A percentile compares a stretch with the other conserved stretches of the same genome.
Evolutionary conservation across 169 alveolate genomes (phyloP).

Genomic region (Plasmodium chabaudi): DNA sequence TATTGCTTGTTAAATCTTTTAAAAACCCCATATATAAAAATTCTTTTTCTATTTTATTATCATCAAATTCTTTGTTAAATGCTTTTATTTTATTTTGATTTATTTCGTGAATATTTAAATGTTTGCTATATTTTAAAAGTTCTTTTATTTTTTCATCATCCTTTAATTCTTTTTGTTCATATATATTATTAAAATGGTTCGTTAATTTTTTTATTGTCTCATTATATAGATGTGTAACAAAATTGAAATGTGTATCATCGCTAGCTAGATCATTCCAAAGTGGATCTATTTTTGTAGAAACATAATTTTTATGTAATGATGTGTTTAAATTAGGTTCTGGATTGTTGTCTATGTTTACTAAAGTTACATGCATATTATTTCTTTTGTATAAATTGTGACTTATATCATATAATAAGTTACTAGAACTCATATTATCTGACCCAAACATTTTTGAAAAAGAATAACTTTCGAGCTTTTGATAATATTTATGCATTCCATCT

Average conservation of each 20-base stretch:
- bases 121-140: not conserved
- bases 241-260: not conserved
- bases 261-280: not conserved
- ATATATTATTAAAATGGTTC: not conserved
- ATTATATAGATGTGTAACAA: conserved; percentile 26
- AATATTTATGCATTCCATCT: conserved; percentile 5
- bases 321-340: too few relatives aligned
- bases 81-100: conserved; percentile 41
- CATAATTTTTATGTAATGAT: too few relatives aligned
- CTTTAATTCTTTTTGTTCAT: not conserved
- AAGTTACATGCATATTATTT: conserved; percentile 22
- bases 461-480: not conserved
- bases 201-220: conserved; percentile 20
- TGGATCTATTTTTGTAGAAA: too few relatives aligned
- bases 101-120: conserved; percentile 42
- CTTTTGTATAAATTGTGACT: conserved; percentile 25
- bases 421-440: conserved; percentile 17
- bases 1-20: conserved; percentile 47
- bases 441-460: conserved; percentile 4
- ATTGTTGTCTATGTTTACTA: not conserved
- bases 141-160: conserved; percentile 7
- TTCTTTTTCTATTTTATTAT: conserved; percentile 7
- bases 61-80: conserved; percentile 14
- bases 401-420: conserved; percentile 37
- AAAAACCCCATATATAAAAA: conserved; percentile 34